These are phyloP conservation scores for Trametes pubescens DNA, from an alignment of 1,284 basidiomycete species.

Conservation along the genomic window DNA sequence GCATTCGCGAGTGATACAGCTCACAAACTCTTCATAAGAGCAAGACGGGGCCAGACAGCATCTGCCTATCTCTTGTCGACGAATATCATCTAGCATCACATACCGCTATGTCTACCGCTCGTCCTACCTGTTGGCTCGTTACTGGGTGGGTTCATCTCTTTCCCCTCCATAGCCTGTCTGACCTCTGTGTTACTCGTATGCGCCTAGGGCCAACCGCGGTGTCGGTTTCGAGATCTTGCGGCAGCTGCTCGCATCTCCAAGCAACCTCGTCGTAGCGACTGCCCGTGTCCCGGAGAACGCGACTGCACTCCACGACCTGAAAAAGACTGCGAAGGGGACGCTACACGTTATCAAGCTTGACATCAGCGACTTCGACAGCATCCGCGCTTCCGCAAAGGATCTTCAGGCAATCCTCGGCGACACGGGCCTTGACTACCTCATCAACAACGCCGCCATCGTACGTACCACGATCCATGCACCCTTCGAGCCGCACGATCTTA, in stretches of 20 bases:
- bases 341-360: slow-evolving; percentile 47
- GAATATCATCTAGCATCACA: neutral
- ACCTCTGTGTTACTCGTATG: neutral
- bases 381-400: neutral
- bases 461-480: slow-evolving; percentile 10
- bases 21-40: no score
- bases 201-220: slow-evolving; percentile 46
- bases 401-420: slow-evolving; percentile 18
- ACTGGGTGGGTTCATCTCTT: slow-evolving; percentile 6
- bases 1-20: no score
- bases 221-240: slow-evolving; percentile 50
- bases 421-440: slow-evolving; percentile 46
- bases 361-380: slow-evolving; percentile 32
- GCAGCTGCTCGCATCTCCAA: slow-evolving; percentile 44
- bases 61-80: no score
- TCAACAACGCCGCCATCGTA: slow-evolving; percentile 50
- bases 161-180: neutral
- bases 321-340: slow-evolving; percentile 34
- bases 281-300: slow-evolving; percentile 47
- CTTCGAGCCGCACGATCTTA: no score
- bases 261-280: slow-evolving; percentile 49
- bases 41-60: no score
- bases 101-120: neutral
- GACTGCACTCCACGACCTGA: slow-evolving; percentile 38
- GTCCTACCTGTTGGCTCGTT: slow-evolving; percentile 9